phyloP scores from a whole-genome alignment of 306 rosid genomes.

The Psophocarpus tetragonolobus region DNA sequence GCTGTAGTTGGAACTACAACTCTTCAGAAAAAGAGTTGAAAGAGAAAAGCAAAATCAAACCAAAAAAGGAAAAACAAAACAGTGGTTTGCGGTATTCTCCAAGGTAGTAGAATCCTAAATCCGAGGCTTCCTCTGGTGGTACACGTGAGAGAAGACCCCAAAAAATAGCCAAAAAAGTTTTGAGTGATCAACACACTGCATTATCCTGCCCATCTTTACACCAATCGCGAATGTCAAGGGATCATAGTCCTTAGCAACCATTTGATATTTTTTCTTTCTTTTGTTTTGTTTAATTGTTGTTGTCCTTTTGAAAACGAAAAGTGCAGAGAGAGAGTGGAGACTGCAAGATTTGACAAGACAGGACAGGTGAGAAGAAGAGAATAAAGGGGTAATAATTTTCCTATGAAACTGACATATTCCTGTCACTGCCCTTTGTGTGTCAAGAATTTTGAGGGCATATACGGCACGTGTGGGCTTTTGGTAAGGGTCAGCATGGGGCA shows the following conservation, averaged over 20 bases:
- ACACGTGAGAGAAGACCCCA: constrained; percentile 60
- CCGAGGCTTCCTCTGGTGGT: constrained; percentile 71
- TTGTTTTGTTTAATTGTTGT: not conserved
- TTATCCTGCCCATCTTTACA: constrained; percentile 56
- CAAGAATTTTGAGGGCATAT: constrained; percentile 20
- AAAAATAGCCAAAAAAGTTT: constrained; percentile 66
- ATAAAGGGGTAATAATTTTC: not conserved
- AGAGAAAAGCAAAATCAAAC: not conserved
- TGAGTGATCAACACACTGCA: constrained; percentile 63
- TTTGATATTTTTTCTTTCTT: too few relatives aligned
- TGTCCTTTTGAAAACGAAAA: constrained; percentile 1
- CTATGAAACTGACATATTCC: constrained; percentile 28
- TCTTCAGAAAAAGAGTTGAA: not conserved
- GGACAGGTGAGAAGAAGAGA: not conserved
- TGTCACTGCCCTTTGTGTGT: not conserved
- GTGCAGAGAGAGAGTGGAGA: constrained; percentile 14
- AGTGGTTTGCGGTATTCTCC: not conserved
- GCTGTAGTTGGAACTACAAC: not conserved
- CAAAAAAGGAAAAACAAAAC: not conserved
- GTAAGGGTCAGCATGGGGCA: constrained; percentile 42
- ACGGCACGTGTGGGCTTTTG: not conserved
- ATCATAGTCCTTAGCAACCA: constrained; percentile 56
- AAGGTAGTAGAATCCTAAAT: constrained; percentile 39
- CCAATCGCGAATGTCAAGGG: constrained; percentile 40
- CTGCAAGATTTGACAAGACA: constrained; percentile 35